Percentiles rank a stretch among this genome's conserved stretches.
Evolutionary conservation across 1,139 yeast genomes (phyloP).

Genomic region (Keqinozyma sinolaborantium): DNA sequence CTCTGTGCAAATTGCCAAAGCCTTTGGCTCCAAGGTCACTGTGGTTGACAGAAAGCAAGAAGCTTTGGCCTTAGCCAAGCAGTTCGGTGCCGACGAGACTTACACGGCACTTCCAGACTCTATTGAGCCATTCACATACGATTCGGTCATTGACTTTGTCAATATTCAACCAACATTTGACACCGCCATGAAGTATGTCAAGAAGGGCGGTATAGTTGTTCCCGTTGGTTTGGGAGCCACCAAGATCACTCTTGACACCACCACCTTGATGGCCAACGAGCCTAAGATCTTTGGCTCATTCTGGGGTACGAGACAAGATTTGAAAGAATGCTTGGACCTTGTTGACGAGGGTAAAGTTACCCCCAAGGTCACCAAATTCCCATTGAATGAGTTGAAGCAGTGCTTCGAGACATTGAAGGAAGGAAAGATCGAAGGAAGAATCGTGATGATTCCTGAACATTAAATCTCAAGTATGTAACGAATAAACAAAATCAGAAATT

Average conservation of each 20-base stretch:
- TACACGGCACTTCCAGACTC: conserved; percentile 24
- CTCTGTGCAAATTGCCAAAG: conserved; percentile 38
- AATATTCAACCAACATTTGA: conserved; percentile 36
- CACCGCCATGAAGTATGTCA: conserved; percentile 25
- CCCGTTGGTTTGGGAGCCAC: conserved; percentile 25
- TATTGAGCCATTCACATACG: conserved; percentile 24
- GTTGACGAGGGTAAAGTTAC: neutral
- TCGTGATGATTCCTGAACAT: neutral
- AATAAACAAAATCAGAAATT: too few species aligned
- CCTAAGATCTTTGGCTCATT: conserved; percentile 27
- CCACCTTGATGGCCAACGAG: conserved; percentile 19
- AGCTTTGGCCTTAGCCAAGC: conserved; percentile 18
- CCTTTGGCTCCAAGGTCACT: conserved; percentile 32
- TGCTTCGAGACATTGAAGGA: neutral
- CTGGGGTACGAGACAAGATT: conserved; percentile 43
- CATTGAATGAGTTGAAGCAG: neutral
- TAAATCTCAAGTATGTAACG: too few species aligned
- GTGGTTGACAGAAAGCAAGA: conserved; percentile 31
- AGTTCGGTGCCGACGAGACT: conserved; percentile 37
- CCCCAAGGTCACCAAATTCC: neutral
- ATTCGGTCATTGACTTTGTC: conserved; percentile 37
- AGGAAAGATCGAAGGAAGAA: neutral
- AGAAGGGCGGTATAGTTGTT: conserved; percentile 31
- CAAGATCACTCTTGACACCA: neutral
- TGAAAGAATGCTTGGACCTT: conserved; percentile 33